Conservation (phyloP, 768 basidiomycete genomes). For the Amylocystis lapponica region DNA sequence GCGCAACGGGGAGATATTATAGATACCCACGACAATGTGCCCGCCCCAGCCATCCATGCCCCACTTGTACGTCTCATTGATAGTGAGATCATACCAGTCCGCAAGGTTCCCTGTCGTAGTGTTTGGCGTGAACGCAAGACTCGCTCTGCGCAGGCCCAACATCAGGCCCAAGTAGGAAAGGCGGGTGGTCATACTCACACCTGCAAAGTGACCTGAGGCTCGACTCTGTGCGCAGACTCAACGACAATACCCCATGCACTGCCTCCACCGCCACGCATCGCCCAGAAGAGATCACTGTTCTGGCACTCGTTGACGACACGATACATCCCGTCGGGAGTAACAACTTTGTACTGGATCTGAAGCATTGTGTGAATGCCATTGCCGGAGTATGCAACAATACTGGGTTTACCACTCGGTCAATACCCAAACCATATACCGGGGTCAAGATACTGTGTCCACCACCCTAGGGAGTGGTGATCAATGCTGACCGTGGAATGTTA, state of each 20-base stretch:
- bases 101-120: constrained; percentile 14
- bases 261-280: constrained; percentile 41
- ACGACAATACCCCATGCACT: constrained; percentile 32
- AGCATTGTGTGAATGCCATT: background rate
- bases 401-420: constrained; percentile 24
- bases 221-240: constrained; percentile 16
- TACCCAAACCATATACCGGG: constrained; percentile 25
- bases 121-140: constrained; percentile 20
- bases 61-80: constrained; percentile 27
- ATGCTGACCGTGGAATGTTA: background rate
- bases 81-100: constrained; percentile 23
- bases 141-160: constrained; percentile 14
- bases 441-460: constrained; percentile 26
- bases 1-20: no score
- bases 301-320: constrained; percentile 40
- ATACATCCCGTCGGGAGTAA: constrained; percentile 45
- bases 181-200: constrained; percentile 20
- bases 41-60: constrained; percentile 33
- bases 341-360: constrained; percentile 43
- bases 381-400: background rate
- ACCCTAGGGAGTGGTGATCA: no score
- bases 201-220: constrained; percentile 18
- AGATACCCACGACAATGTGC: constrained; percentile 29
- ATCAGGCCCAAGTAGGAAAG: background rate
- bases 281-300: constrained; percentile 49